These are phyloP conservation scores for Xylariaceae sp. DNA, from an alignment of 2,329 filamentous ascomycete species.

Conservation along the genomic window DNA sequence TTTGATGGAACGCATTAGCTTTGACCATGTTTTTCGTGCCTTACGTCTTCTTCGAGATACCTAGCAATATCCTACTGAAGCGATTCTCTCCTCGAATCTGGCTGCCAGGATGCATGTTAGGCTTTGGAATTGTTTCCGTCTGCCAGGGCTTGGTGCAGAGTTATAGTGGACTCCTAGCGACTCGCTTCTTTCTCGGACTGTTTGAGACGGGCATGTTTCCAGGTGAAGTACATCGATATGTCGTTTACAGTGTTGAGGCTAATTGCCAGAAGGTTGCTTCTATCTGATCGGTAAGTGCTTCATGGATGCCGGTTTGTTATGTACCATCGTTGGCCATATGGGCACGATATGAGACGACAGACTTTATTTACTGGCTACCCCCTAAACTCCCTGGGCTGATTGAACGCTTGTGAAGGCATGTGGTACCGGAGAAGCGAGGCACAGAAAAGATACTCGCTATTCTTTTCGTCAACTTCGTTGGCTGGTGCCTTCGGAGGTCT, in stretches of 20 bases:
- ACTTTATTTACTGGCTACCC: too few species aligned
- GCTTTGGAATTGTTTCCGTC: constrained; percentile 72
- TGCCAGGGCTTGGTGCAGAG: constrained; percentile 74
- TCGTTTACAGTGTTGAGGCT: constrained; percentile 5
- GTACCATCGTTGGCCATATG: not conserved
- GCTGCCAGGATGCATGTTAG: constrained; percentile 79
- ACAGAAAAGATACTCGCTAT: constrained; percentile 89
- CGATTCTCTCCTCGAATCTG: constrained; percentile 33
- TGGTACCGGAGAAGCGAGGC: constrained; percentile 88
- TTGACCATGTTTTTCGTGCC: constrained; percentile 80
- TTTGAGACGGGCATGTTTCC: constrained; percentile 64
- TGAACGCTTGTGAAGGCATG: constrained; percentile 49
- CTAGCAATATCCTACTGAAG: constrained; percentile 70
- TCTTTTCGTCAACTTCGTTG: constrained; percentile 79
- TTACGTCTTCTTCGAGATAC: constrained; percentile 69
- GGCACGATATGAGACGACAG: too few species aligned
- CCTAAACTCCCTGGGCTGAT: constrained; percentile 9
- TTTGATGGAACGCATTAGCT: constrained; percentile 26
- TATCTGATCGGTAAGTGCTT: constrained; percentile 67
- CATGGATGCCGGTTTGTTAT: constrained; percentile 18
- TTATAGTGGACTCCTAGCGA: constrained; percentile 72
- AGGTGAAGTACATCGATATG: constrained; percentile 12
- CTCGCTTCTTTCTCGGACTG: constrained; percentile 80
- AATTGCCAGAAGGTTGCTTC: constrained; percentile 55
- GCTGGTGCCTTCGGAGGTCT: constrained; percentile 84